Conservation (phyloP, 805 yeast genomes). For the Wickerhamomyces queroliae region DNA sequence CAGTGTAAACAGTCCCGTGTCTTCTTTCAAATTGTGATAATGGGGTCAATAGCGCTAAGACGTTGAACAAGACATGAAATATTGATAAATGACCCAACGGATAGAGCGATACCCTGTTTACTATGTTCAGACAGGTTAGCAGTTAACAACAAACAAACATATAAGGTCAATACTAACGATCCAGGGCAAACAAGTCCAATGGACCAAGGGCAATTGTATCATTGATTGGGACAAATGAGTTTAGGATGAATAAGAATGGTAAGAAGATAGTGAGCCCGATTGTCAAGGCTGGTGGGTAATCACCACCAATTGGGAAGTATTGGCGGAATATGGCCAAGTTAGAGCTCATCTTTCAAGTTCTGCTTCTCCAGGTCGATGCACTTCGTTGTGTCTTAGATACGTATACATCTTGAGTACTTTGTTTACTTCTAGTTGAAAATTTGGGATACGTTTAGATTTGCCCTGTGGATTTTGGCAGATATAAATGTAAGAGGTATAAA, state of each 20-base stretch:
- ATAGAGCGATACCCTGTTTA: constrained; percentile 48
- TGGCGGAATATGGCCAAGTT: background rate
- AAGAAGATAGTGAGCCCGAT: constrained; percentile 57
- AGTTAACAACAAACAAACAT: background rate
- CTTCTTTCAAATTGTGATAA: constrained; percentile 59
- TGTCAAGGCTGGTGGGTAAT: constrained; percentile 53
- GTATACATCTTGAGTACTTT: no score
- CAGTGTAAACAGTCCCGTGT: constrained; percentile 85
- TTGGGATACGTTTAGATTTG: no score
- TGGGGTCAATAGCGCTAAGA: constrained; percentile 51
- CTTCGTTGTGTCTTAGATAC: no score
- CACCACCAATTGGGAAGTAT: constrained; percentile 14
- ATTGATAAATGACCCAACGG: constrained; percentile 62
- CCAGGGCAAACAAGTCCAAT: constrained; percentile 40
- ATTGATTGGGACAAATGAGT: constrained; percentile 23
- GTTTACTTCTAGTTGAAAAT: no score
- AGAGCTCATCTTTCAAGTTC: background rate
- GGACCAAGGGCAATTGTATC: constrained; percentile 48
- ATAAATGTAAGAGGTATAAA: no score
- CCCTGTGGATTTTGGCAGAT: no score
- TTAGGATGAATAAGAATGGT: constrained; percentile 35
- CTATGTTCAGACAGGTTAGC: constrained; percentile 2
- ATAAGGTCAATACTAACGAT: constrained; percentile 23
- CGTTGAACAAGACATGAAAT: constrained; percentile 57
- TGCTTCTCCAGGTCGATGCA: no score